Base-by-base conservation (phyloP, 805 yeast genomes). In the Blastobotrys peoriensis region DNA sequence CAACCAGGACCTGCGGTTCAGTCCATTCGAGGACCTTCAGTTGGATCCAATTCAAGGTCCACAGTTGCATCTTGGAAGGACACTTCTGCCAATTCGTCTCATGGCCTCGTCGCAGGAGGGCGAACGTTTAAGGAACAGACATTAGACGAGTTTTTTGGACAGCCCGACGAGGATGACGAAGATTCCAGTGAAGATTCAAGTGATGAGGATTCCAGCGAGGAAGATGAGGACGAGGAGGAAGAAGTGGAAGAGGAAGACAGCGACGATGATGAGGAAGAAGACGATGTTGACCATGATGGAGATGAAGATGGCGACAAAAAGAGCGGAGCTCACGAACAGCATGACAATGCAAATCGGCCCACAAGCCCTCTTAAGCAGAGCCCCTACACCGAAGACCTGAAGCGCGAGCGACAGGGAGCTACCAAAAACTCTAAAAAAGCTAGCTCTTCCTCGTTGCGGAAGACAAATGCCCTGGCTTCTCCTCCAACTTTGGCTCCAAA, bases 111-210 rank as follows among this genome's bases (percentile, higher is more conserved):
- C 23, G 27, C 41, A 5, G n/a, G 27, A 5, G 35, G 66, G 63
- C 9, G 67, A 63, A 50, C 70, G 68, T 43, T 81, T 55, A 74
- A 76, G 47, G 62, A 84, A 33, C 95, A 86, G 60, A 83, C 89
- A 46, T 65, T 89, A 46, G 97, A 89, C 57, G 98, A 89, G 49
- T 89, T 89, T 60, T 80, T 89, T 53, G 83, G 75, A 2, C 67
- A 48, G 47, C 68, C 52, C 46, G 58, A 45, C 5, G 54, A 48
- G n/a, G 39, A 39, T n/a, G 47, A 45, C 19, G 50, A 40, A 2
- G 55, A 51, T n/a, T 51, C 44, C 13, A n/a, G n/a, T n/a, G n/a
- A n/a, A n/a, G 52, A 45, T 18, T 59, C 51, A 17, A 60, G 54
- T 21, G 65, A 50, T 9, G 57, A 47, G 10, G 67, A 44, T 43